A percentile compares a stretch with the other conserved stretches of the same genome.
phyloP scores from a whole-genome alignment of 2,329 filamentous ascomycete genomes.

The Podosphaera leucotricha region DNA sequence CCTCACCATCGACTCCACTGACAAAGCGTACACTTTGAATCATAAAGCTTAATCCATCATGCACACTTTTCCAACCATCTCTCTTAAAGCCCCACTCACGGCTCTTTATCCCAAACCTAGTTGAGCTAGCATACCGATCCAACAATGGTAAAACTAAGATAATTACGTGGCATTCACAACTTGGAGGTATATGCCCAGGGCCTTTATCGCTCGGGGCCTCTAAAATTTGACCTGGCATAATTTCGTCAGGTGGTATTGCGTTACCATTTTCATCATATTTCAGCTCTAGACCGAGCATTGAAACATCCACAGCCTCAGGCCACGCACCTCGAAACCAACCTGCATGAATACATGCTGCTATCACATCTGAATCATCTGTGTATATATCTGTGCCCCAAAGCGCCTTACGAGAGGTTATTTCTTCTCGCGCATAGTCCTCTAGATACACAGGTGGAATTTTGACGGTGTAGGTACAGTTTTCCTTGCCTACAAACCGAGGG shows the following conservation, averaged over 20 bases:
- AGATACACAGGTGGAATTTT: constrained; percentile 67
- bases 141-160: constrained; percentile 62
- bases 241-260: constrained; percentile 13
- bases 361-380: constrained; percentile 81
- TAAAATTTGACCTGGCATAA: constrained; percentile 20
- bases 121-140: constrained; percentile 50
- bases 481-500: constrained; percentile 46
- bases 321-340: constrained; percentile 85
- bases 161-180: constrained; percentile 69
- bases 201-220: constrained; percentile 29
- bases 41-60: constrained; percentile 52
- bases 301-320: constrained; percentile 50
- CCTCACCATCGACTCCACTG: constrained; percentile 36
- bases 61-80: constrained; percentile 17
- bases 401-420: constrained; percentile 58
- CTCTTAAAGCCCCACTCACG: constrained; percentile 46
- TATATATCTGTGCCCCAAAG: constrained; percentile 91
- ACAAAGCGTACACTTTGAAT: constrained; percentile 68
- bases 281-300: constrained; percentile 34
- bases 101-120: constrained; percentile 60
- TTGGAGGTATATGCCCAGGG: constrained; percentile 37
- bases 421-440: constrained; percentile 43
- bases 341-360: constrained; percentile 79
- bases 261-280: constrained; percentile 12
- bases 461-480: constrained; percentile 74